Conservation (phyloP, 2,329 filamentous ascomycete species). For the Amesomyces nigricolor region DNA sequence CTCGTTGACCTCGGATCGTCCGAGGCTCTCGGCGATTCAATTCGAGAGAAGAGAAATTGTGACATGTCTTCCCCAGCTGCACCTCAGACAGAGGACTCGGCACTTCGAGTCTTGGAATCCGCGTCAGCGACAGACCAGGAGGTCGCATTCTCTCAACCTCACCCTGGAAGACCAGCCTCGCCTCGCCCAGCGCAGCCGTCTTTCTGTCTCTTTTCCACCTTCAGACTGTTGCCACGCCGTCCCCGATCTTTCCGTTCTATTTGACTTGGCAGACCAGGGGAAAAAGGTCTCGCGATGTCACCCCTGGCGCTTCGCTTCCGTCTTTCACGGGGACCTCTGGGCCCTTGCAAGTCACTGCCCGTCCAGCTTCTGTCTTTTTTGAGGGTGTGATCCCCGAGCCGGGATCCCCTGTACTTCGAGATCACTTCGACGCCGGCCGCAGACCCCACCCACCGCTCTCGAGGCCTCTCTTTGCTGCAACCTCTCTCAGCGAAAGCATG, state of each 20-base stretch:
- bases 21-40: no score
- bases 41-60: no score
- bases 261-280: slow-evolving; percentile 18
- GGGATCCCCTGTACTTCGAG: slow-evolving; percentile 10
- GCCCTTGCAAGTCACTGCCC: slow-evolving; percentile 13
- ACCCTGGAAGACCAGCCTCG: not conserved
- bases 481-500: slow-evolving; percentile 2
- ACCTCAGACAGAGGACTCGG: no score
- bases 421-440: slow-evolving; percentile 12
- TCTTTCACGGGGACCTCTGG: slow-evolving; percentile 18
- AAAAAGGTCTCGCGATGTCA: not conserved
- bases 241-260: slow-evolving; percentile 14
- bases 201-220: not conserved
- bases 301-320: slow-evolving; percentile 20
- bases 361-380: not conserved
- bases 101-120: no score
- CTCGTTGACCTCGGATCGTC: no score
- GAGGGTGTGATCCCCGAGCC: slow-evolving; percentile 2
- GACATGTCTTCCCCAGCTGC: no score
- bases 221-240: not conserved
- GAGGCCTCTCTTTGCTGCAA: not conserved
- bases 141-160: not conserved
- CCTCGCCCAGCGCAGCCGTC: not conserved
- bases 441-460: no score
- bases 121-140: no score